These are phyloP conservation scores for Xylariaceae sp. DNA, from an alignment of 2,329 filamentous ascomycete genomes.

Conservation along the genomic window DNA sequence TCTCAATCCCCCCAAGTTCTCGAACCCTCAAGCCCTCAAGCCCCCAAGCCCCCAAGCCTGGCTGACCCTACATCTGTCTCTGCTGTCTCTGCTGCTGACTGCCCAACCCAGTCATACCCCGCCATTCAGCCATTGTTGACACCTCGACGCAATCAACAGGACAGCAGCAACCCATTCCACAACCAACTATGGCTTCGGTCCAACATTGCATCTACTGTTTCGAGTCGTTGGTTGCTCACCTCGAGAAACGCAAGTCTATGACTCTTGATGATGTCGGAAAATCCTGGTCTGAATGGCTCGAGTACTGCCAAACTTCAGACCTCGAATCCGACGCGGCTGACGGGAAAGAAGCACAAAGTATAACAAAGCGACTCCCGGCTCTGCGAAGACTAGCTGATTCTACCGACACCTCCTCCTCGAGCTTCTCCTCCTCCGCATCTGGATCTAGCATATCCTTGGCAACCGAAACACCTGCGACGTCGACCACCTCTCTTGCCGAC, in stretches of 20 bases:
- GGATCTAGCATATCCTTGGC: slow-evolving; percentile 41
- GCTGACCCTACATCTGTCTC: background rate
- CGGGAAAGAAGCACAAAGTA: slow-evolving; percentile 29
- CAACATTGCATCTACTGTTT: slow-evolving; percentile 94
- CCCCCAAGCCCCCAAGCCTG: background rate
- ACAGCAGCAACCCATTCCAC: background rate
- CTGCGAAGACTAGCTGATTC: slow-evolving; percentile 30
- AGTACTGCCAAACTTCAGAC: slow-evolving; percentile 37
- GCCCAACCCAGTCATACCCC: background rate
- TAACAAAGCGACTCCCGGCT: slow-evolving; percentile 38
- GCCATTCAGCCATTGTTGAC: background rate
- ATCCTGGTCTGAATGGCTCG: slow-evolving; percentile 52
- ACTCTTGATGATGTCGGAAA: slow-evolving; percentile 70
- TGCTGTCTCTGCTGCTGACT: too few species aligned
- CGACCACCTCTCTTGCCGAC: slow-evolving; percentile 45
- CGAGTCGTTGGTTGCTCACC: slow-evolving; percentile 77
- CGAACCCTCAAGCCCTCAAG: background rate
- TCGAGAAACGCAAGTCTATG: slow-evolving; percentile 69
- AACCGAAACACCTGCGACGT: slow-evolving; percentile 48
- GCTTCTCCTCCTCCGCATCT: slow-evolving; percentile 33
- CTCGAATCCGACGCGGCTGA: background rate
- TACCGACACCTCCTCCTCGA: slow-evolving; percentile 33
- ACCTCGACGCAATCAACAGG: too few species aligned
- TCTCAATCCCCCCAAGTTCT: background rate
- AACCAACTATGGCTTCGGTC: slow-evolving; percentile 71